A percentile compares a stretch with the other conserved stretches of the same genome.
Evolutionary conservation across 306 rosid species (phyloP).

Genomic region (Prunus mume): DNA sequence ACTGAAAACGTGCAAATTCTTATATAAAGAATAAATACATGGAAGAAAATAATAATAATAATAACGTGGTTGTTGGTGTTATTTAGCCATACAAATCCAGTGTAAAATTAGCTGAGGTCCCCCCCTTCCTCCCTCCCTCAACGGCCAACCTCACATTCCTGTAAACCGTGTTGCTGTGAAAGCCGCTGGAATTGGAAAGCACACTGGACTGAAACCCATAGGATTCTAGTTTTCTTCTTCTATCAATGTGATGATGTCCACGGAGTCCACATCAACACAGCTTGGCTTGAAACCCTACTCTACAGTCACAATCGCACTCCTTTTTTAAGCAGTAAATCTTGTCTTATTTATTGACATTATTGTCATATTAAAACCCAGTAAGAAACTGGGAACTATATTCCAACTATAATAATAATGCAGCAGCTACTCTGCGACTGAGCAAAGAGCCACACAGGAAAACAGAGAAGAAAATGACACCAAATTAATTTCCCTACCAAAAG

Average conservation of each 20-base stretch:
- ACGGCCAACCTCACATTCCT: not conserved
- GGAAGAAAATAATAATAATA: not conserved
- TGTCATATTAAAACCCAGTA: not conserved
- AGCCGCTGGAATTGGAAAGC: slow-evolving; percentile 2
- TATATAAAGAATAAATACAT: not conserved
- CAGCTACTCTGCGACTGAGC: not conserved
- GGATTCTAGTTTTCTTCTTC: not conserved
- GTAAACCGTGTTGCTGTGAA: not conserved
- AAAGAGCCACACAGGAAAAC: too few relatives aligned
- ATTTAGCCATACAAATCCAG: not conserved
- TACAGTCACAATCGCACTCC: not conserved
- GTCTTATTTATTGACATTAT: slow-evolving; percentile 15
- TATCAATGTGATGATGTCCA: too few relatives aligned
- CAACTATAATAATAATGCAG: not conserved
- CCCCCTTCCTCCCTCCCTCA: not conserved
- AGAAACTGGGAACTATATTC: not conserved
- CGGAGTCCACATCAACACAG: too few relatives aligned
- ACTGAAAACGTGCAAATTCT: not conserved
- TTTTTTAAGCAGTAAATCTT: slow-evolving; percentile 5
- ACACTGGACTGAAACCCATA: slow-evolving; percentile 3
- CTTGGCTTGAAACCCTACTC: not conserved
- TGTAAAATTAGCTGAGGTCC: not conserved
- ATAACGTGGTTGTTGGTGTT: not conserved
- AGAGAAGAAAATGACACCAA: too few relatives aligned
- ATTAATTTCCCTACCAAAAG: too few relatives aligned